Conservation (phyloP, 2,329 filamentous ascomycete genomes). For the Botrytis porri region DNA sequence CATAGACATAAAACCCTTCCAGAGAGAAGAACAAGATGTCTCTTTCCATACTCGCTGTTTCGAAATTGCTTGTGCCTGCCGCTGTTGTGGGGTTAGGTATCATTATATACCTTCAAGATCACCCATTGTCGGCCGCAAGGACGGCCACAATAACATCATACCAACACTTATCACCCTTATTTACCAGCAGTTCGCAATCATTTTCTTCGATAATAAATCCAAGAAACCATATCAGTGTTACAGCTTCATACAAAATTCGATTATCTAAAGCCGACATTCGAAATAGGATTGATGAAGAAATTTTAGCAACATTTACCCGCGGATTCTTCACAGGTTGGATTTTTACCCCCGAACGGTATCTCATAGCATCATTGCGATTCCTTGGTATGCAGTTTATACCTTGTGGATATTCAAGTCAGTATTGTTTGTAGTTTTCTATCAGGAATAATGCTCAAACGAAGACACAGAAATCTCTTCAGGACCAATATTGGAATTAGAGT, state of each 20-base stretch:
- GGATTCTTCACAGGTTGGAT: constrained; percentile 28
- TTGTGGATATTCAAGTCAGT: constrained; percentile 21
- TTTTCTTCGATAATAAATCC: background rate
- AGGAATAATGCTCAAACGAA: background rate
- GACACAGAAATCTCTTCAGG: constrained; percentile 8
- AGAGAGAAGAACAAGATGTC: background rate
- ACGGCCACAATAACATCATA: background rate
- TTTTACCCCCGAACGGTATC: constrained; percentile 22
- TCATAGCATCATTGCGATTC: constrained; percentile 5
- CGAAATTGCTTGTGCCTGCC: background rate
- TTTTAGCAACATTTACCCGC: constrained; percentile 23
- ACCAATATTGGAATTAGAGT: background rate
- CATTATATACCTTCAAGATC: background rate
- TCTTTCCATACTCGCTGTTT: background rate
- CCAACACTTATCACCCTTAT: background rate
- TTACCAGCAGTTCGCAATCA: background rate
- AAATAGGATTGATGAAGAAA: constrained; percentile 7
- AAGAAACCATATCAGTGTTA: background rate
- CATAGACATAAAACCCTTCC: background rate
- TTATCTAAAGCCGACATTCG: background rate
- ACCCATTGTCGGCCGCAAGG: background rate
- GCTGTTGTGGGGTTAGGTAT: background rate
- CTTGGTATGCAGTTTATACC: constrained; percentile 20
- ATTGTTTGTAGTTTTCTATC: background rate
- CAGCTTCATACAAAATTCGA: background rate